Percentiles rank a stretch among this genome's conserved stretches.
Conservation (phyloP, 129 eudicot genomes). For the Deinandra increscens region DNA sequence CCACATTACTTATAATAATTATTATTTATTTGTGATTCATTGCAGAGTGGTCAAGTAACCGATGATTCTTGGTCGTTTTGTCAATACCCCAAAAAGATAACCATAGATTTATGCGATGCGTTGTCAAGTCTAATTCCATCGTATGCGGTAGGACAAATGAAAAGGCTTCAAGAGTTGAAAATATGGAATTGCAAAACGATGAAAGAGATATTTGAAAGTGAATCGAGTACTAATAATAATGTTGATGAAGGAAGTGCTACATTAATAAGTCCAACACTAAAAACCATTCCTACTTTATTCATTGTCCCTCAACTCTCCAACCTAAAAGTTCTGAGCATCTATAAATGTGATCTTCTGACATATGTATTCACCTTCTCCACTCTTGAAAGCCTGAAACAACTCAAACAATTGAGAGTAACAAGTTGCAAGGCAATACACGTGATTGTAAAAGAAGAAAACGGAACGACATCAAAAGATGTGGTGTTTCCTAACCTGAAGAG, state of each 20-base stretch:
- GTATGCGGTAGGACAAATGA: not conserved
- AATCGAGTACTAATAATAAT: not conserved
- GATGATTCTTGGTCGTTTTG: not conserved
- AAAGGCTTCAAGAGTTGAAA: not conserved
- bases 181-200: not conserved
- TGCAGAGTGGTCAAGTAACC: not conserved
- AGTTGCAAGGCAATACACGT: not conserved
- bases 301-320: constrained; percentile 11
- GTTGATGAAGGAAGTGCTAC: not conserved
- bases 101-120: not conserved
- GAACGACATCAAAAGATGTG: not conserved
- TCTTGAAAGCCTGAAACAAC: constrained; percentile 5
- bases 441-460: not conserved
- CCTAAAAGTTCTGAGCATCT: not conserved
- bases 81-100: not conserved
- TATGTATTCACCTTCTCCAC: not conserved
- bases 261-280: too few species aligned
- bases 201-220: not conserved
- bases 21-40: not conserved
- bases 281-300: not conserved
- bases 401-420: not conserved
- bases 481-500: not conserved
- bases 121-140: not conserved
- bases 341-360: not conserved
- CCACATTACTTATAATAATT: not conserved